These are phyloP conservation scores for Clarkia xantiana DNA, from an alignment of 345 rosid genomes.

Conservation along the genomic window DNA sequence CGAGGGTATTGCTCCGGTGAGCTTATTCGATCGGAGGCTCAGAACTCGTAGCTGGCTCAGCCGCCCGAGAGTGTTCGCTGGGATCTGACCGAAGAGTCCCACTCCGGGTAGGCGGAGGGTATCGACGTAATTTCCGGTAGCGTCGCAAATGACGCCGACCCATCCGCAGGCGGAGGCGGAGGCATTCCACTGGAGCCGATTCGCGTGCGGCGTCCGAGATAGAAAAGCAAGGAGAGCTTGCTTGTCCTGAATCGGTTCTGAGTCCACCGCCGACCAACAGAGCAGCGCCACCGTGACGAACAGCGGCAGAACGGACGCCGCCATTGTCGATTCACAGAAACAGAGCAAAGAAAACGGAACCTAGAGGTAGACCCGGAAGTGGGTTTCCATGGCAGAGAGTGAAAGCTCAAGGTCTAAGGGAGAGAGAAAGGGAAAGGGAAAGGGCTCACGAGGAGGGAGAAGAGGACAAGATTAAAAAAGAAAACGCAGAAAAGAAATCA, in stretches of 20 bases:
- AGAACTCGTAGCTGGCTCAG: conserved; percentile 66
- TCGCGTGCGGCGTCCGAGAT: conserved; percentile 38
- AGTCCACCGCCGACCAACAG: conserved; percentile 24
- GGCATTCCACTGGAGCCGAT: conserved; percentile 65
- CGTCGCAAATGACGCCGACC: conserved; percentile 73
- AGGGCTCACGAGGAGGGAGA: neutral
- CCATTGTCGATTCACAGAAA: conserved; percentile 20
- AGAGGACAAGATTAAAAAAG: neutral
- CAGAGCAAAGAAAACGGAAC: neutral
- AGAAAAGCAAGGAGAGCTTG: conserved; percentile 74
- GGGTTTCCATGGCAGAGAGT: neutral
- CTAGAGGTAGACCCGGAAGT: neutral
- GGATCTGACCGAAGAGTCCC: conserved; percentile 67
- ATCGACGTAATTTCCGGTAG: conserved; percentile 30
- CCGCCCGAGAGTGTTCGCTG: conserved; percentile 49
- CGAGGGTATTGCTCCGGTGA: conserved; percentile 65
- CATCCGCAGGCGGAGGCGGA: conserved; percentile 66
- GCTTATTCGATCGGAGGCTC: conserved; percentile 76
- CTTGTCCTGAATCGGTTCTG: conserved; percentile 66
- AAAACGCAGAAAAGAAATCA: too few relatives aligned
- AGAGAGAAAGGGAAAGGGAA: too few relatives aligned
- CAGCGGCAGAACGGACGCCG: conserved; percentile 13
- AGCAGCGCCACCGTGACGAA: conserved; percentile 14
- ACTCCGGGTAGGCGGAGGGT: conserved; percentile 75
- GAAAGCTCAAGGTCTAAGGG: neutral